Evolutionary conservation across 2,329 filamentous ascomycete species (phyloP), one percentile per base, ranked within the genome.

Genomic region (Fusarium oligoseptatum): DNA sequence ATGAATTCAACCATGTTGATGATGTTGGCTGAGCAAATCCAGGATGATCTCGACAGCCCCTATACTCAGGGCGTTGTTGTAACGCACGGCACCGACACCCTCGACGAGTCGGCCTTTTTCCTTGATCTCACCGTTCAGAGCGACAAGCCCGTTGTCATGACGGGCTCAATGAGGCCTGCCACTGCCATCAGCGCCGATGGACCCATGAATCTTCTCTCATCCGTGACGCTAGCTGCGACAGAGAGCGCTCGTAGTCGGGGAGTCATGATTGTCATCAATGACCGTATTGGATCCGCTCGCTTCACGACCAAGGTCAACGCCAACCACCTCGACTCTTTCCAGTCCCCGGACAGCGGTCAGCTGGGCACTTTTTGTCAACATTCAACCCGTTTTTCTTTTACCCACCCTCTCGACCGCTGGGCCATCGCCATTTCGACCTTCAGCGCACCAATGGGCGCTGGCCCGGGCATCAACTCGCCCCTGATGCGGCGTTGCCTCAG

Each of bases 71-170:
- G 87, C 39, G 88, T 87, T 8, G 88, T 92, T 7, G 82, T 93
- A 63, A 92, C 91, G 1, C 91, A 92, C 75, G 91, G 91, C 57
- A 92, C 91, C 10, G 91, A 93, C 76, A 91, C 89, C 0, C 83
- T 92, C 1, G 90, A 92, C 76, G 90, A 92, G 80, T 88, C 88
- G 1, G 88, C 90, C 10, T 92, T 92, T 82, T 92, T 91, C 82
- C 82, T 92, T 10, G 88, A 92, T 71, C 81, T 89, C 4, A 90
- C 88, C 0, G 79, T 91, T 37, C 86, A 87, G 73, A 88, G 86
- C 50, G 84, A 84, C 34, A 92, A 92, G 79, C 90, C 90, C 1
- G 84, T 92, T 6, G 85, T 92, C 5, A 77, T 90, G 27, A 90
- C 90, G 2, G 90, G 90, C 6, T 87, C 90, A 20, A 92, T 92